phyloP scores from a whole-genome alignment of 2,329 filamentous ascomycete species.

The Rutstroemia sydowiana region DNA sequence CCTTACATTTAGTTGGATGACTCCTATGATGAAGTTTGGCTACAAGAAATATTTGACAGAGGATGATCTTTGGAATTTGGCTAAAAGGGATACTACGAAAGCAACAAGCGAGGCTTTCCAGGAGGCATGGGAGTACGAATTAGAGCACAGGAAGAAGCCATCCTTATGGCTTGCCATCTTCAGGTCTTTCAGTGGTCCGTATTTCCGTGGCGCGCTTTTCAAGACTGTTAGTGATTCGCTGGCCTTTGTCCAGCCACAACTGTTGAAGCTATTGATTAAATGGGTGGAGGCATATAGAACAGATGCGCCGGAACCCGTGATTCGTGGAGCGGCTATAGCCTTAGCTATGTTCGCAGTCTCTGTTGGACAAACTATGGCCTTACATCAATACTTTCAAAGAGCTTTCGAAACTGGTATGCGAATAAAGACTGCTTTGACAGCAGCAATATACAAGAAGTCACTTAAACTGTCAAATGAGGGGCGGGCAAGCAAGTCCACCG shows the following conservation, averaged over 20 bases:
- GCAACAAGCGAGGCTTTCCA: conserved; percentile 65
- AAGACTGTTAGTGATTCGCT: conserved; percentile 83
- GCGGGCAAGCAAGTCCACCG: conserved; percentile 78
- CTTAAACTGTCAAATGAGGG: conserved; percentile 90
- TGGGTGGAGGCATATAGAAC: conserved; percentile 73
- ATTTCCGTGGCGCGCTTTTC: conserved; percentile 73
- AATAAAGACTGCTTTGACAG: conserved; percentile 83
- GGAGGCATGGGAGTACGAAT: conserved; percentile 67
- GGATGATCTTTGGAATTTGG: conserved; percentile 90
- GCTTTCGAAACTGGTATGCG: conserved; percentile 95
- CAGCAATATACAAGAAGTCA: conserved; percentile 88
- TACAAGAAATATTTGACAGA: conserved; percentile 90
- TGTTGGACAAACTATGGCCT: conserved; percentile 75
- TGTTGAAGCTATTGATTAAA: conserved; percentile 73
- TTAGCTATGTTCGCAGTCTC: conserved; percentile 88
- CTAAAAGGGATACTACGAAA: conserved; percentile 71
- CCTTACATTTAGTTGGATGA: conserved; percentile 98
- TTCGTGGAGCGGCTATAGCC: conserved; percentile 81
- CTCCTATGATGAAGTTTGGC: conserved; percentile 89
- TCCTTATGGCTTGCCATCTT: conserved; percentile 84
- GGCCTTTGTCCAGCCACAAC: conserved; percentile 84
- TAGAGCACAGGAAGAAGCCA: conserved; percentile 62
- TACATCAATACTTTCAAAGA: conserved; percentile 97
- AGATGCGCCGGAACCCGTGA: conserved; percentile 62
- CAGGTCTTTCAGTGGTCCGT: conserved; percentile 77